phyloP scores from a whole-genome alignment of 2,329 filamentous ascomycete species.

The Epicoccum nigrum region DNA sequence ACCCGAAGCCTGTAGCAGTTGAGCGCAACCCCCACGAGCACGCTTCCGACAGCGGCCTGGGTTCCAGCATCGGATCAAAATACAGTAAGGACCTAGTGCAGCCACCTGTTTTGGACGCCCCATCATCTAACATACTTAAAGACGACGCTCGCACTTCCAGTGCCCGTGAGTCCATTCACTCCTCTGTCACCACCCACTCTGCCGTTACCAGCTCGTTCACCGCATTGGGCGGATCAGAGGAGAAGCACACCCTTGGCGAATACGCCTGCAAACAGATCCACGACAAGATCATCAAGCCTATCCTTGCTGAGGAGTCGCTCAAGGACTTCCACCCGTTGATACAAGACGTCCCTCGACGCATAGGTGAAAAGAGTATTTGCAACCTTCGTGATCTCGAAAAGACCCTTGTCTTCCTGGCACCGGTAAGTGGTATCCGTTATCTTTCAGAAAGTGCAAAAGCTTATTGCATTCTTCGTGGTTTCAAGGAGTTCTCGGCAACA shows the following conservation, averaged over 20 bases:
- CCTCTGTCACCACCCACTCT: slow-evolving; percentile 46
- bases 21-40: slow-evolving; percentile 63
- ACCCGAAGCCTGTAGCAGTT: slow-evolving; percentile 48
- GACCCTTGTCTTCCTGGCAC: slow-evolving; percentile 86
- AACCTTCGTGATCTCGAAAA: slow-evolving; percentile 95
- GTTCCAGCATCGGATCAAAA: slow-evolving; percentile 72
- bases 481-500: slow-evolving; percentile 74
- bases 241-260: slow-evolving; percentile 66
- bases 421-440: slow-evolving; percentile 74
- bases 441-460: slow-evolving; percentile 67
- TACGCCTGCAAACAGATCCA: slow-evolving; percentile 79
- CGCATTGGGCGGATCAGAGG: slow-evolving; percentile 42
- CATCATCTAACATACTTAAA: slow-evolving; percentile 45
- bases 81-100: slow-evolving; percentile 44
- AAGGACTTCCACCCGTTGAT: slow-evolving; percentile 83
- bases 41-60: slow-evolving; percentile 85
- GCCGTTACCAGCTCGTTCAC: slow-evolving; percentile 55
- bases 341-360: slow-evolving; percentile 77
- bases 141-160: slow-evolving; percentile 39
- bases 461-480: slow-evolving; percentile 64
- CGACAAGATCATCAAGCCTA: slow-evolving; percentile 75
- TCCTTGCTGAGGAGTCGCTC: slow-evolving; percentile 73
- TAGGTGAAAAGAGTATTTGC: slow-evolving; percentile 82
- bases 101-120: slow-evolving; percentile 22
- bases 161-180: slow-evolving; percentile 45